Conservation (phyloP, 805 yeast genomes). For the Starmerella bombicola region DNA sequence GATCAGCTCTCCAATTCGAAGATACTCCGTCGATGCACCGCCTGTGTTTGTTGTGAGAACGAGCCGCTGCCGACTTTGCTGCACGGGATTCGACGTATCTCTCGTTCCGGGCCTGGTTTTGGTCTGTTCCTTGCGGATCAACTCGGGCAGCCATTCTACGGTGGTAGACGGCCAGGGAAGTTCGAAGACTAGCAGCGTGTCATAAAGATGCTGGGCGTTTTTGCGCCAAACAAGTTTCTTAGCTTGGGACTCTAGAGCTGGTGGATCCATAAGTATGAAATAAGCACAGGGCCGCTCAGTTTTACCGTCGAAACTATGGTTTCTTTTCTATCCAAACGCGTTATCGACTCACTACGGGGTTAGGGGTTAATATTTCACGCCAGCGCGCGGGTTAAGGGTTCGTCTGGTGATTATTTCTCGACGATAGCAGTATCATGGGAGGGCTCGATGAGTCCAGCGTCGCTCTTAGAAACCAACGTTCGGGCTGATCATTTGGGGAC, state of each 20-base stretch:
- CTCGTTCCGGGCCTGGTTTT: constrained; percentile 7
- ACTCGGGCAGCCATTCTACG: constrained; percentile 52
- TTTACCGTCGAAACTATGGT: neutral
- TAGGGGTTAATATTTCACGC: too few species aligned
- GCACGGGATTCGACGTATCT: constrained; percentile 1
- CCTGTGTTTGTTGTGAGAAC: constrained; percentile 55
- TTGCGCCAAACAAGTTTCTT: constrained; percentile 43
- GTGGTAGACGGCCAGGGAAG: constrained; percentile 55
- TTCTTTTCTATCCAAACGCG: too few species aligned
- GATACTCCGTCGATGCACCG: constrained; percentile 41
- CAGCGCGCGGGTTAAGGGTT: too few species aligned
- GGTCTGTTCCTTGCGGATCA: constrained; percentile 20
- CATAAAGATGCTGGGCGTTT: constrained; percentile 45
- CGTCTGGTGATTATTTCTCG: too few species aligned
- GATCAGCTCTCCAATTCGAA: constrained; percentile 30
- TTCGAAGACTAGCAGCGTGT: constrained; percentile 39
- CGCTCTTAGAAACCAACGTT: too few species aligned
- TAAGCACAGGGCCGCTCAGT: neutral
- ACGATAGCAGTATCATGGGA: too few species aligned
- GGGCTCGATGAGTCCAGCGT: too few species aligned
- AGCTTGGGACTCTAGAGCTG: neutral
- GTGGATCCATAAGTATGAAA: neutral
- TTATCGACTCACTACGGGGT: too few species aligned
- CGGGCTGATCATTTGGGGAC: too few species aligned
- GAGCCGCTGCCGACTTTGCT: constrained; percentile 31